phyloP scores from a whole-genome alignment of 805 yeast genomes.

The Kurtzmaniella cleridarum region DNA sequence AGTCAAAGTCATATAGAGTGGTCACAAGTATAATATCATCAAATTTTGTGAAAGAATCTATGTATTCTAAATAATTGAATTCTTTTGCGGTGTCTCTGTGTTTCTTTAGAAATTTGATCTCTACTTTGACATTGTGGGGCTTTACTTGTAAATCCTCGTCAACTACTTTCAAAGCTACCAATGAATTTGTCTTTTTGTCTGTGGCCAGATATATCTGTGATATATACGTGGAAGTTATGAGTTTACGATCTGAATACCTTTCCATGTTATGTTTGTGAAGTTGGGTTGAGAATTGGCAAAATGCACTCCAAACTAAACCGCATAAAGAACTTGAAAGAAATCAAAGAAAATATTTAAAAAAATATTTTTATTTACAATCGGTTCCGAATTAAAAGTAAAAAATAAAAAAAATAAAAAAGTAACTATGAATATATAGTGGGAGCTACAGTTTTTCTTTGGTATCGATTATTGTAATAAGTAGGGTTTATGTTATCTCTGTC shows the following conservation, averaged over 20 bases:
- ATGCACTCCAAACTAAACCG: not conserved
- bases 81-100: constrained; percentile 11
- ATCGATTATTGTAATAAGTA: too few relatives aligned
- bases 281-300: not conserved
- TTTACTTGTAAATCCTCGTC: constrained; percentile 29
- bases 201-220: constrained; percentile 26
- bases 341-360: too few relatives aligned
- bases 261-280: not conserved
- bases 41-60: constrained; percentile 15
- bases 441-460: too few relatives aligned
- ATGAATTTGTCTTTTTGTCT: constrained; percentile 5
- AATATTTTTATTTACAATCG: too few relatives aligned
- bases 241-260: constrained; percentile 5
- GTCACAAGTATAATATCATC: constrained; percentile 34
- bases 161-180: constrained; percentile 31
- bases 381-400: too few relatives aligned
- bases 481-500: constrained; percentile 19
- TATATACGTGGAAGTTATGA: constrained; percentile 4
- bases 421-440: too few relatives aligned
- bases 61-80: constrained; percentile 11
- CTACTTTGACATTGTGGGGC: constrained; percentile 33
- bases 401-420: too few relatives aligned
- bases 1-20: constrained; percentile 22
- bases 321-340: too few relatives aligned
- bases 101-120: constrained; percentile 20